Percentiles rank a stretch among this genome's conserved stretches.
Evolutionary conservation across 1,139 yeast genomes (phyloP).

Genomic region (Sugiyamaella paludigena): DNA sequence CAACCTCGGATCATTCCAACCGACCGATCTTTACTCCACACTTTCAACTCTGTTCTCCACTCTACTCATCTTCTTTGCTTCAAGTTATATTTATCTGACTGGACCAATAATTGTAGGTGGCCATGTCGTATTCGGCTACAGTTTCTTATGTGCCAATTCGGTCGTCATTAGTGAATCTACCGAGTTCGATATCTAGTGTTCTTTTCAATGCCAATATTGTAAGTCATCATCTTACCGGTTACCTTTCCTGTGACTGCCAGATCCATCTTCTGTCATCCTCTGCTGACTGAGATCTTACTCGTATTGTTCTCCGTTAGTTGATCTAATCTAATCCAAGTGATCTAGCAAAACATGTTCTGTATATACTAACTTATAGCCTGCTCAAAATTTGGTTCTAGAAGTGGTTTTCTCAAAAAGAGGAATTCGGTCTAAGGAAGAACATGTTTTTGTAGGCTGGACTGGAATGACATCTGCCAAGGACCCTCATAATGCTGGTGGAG

Average conservation of each 20-base stretch:
- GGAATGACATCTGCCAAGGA: conserved; percentile 53
- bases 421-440: conserved; percentile 31
- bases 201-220: conserved; percentile 54
- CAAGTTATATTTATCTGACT: too few species aligned
- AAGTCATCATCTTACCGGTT: conserved; percentile 20
- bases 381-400: conserved; percentile 63
- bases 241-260: too few species aligned
- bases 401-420: conserved; percentile 39
- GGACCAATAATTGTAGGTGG: neutral
- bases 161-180: conserved; percentile 56
- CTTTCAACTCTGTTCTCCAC: conserved; percentile 3
- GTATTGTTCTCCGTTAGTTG: too few species aligned
- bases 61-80: conserved; percentile 2
- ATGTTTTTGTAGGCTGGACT: conserved; percentile 73
- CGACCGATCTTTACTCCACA: neutral
- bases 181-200: conserved; percentile 48
- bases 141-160: conserved; percentile 12
- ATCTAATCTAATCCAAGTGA: too few species aligned
- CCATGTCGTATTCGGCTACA: conserved; percentile 14
- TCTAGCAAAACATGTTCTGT: too few species aligned
- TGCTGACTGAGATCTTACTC: too few species aligned
- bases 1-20: neutral
- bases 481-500: conserved; percentile 40
- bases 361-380: conserved; percentile 30
- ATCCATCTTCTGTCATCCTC: too few species aligned